These are phyloP conservation scores for Penicillium sp. DNA, from an alignment of 2,329 filamentous ascomycete species.

Conservation along the genomic window DNA sequence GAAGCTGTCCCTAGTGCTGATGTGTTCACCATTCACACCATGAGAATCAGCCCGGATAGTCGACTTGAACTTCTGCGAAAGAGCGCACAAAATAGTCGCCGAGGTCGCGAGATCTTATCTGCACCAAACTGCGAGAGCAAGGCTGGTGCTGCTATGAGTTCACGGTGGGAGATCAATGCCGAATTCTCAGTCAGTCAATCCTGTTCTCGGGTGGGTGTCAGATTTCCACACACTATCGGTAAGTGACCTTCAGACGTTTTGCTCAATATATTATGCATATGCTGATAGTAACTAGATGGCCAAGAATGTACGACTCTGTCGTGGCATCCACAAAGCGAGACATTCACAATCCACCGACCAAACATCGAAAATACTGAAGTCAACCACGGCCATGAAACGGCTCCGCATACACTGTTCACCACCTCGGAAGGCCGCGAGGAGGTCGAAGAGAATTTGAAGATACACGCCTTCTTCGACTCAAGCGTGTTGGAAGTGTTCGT, in stretches of 20 bases:
- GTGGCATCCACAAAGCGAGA: slow-evolving; percentile 43
- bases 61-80: slow-evolving; percentile 32
- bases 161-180: slow-evolving; percentile 29
- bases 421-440: slow-evolving; percentile 15
- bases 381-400: slow-evolving; percentile 37
- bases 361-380: slow-evolving; percentile 29
- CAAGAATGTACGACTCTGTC: slow-evolving; percentile 39
- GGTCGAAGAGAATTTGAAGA: slow-evolving; percentile 38
- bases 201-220: slow-evolving; percentile 31
- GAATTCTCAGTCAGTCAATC: slow-evolving; percentile 27
- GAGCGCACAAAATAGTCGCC: slow-evolving; percentile 8
- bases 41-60: slow-evolving; percentile 40
- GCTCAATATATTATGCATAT: neutral
- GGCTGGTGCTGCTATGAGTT: slow-evolving; percentile 15
- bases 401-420: slow-evolving; percentile 52
- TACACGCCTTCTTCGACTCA: slow-evolving; percentile 46
- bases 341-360: slow-evolving; percentile 44
- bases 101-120: slow-evolving; percentile 6
- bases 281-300: slow-evolving; percentile 21
- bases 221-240: slow-evolving; percentile 29
- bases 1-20: slow-evolving; percentile 30
- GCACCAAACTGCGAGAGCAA: neutral
- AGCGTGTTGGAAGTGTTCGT: slow-evolving; percentile 51
- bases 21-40: slow-evolving; percentile 45
- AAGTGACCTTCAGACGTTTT: neutral